Percentiles rank a stretch among this genome's conserved stretches.
These are phyloP conservation scores for Leccinum fibrillosum DNA, from an alignment of 768 basidiomycete genomes.

Conservation along the genomic window DNA sequence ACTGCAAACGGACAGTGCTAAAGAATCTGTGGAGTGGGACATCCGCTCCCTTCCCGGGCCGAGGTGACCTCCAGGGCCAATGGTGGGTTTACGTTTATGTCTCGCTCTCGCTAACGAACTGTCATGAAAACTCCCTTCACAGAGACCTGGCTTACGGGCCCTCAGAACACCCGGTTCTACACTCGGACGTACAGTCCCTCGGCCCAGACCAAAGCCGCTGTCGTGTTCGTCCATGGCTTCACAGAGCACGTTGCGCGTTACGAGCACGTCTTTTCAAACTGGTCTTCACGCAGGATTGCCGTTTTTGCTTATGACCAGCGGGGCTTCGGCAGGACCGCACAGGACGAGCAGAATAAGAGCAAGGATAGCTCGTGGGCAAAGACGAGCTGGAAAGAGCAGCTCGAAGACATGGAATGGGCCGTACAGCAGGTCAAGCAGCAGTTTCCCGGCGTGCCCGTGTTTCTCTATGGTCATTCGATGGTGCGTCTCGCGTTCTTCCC, in stretches of 20 bases:
- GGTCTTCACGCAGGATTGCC: constrained; percentile 52
- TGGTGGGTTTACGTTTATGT: background rate
- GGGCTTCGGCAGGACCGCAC: constrained; percentile 74
- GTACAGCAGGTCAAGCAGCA: constrained; percentile 45
- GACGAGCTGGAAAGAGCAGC: constrained; percentile 59
- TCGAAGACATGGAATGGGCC: constrained; percentile 70
- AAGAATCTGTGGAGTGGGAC: background rate
- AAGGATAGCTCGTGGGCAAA: constrained; percentile 57
- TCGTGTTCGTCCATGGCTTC: constrained; percentile 79
- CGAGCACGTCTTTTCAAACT: constrained; percentile 56
- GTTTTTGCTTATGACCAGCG: constrained; percentile 78
- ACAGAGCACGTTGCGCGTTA: constrained; percentile 73
- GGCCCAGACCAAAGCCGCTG: constrained; percentile 43
- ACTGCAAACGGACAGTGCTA: background rate
- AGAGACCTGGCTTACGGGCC: constrained; percentile 60
- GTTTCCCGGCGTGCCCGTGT: constrained; percentile 47
- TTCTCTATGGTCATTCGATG: constrained; percentile 81
- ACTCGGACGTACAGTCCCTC: constrained; percentile 59
- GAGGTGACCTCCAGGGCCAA: too few relatives aligned
- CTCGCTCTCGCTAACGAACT: background rate
- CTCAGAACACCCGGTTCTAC: constrained; percentile 59
- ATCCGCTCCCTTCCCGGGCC: background rate
- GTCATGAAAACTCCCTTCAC: constrained; percentile 26
- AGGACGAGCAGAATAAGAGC: constrained; percentile 54
- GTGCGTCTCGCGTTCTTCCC: constrained; percentile 33